Conservation (phyloP, 225 moss, liverwort and hornwort species). For the Lunularia cruciata region DNA sequence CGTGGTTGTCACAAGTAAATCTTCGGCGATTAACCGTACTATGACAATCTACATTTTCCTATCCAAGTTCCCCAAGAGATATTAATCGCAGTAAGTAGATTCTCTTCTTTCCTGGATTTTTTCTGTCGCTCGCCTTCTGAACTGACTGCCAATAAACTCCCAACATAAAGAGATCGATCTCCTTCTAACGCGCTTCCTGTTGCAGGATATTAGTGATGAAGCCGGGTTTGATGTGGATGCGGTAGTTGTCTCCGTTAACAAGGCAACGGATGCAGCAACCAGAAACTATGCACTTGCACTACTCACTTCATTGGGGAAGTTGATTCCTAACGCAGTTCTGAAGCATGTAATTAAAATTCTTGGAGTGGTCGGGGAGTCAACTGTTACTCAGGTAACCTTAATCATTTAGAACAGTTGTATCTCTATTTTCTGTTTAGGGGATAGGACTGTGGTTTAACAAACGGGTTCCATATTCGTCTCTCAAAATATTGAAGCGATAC, state of each 20-base stretch:
- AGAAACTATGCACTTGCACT: conserved; percentile 81
- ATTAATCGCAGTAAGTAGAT: no score
- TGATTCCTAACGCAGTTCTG: conserved; percentile 69
- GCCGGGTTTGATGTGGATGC: conserved; percentile 56
- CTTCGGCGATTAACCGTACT: neutral
- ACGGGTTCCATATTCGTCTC: no score
- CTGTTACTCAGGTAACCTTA: conserved; percentile 64
- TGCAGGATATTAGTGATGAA: conserved; percentile 42
- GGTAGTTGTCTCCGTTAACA: conserved; percentile 63
- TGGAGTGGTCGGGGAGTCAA: conserved; percentile 71
- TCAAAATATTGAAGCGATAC: no score
- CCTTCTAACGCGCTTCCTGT: neutral
- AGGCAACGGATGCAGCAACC: conserved; percentile 61
- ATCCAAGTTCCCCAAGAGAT: no score
- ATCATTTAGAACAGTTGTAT: no score
- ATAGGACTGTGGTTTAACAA: no score
- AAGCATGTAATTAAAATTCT: conserved; percentile 73
- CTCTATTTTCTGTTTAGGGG: no score
- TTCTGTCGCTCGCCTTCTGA: no score
- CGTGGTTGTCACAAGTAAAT: neutral
- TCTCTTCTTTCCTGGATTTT: no score
- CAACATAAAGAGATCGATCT: no score
- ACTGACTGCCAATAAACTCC: no score
- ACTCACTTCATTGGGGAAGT: conserved; percentile 65
- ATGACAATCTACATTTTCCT: neutral